Percentiles rank a stretch among this genome's conserved stretches.
These are phyloP conservation scores for Kurtzmaniella natalensis DNA, from an alignment of 1,139 yeast genomes.

Conservation along the genomic window DNA sequence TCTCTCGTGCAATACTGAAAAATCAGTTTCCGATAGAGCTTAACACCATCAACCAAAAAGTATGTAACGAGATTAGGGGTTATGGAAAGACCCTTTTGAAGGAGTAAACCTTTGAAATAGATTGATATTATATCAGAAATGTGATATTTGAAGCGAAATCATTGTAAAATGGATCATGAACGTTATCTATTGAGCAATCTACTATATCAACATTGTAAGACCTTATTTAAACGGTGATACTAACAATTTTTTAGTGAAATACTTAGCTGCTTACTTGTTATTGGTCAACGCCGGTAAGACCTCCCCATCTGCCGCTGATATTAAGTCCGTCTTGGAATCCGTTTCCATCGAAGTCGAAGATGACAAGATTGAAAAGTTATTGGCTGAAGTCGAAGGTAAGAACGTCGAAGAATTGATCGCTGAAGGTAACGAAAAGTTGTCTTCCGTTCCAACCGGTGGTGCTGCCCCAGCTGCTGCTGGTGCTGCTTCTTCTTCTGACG, in stretches of 20 bases:
- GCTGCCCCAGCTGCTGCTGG: conserved; percentile 77
- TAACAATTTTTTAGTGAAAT: conserved; percentile 39
- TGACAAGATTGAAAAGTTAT: conserved; percentile 77
- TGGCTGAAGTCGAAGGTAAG: conserved; percentile 94
- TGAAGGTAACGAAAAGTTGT: conserved; percentile 92
- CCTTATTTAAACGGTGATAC: not conserved
- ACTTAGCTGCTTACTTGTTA: conserved; percentile 67
- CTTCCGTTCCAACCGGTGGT: conserved; percentile 97
- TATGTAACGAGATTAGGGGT: not conserved
- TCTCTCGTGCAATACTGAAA: conserved; percentile 2
- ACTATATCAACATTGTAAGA: not conserved
- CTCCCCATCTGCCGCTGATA: conserved; percentile 88
- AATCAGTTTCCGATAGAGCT: conserved; percentile 2
- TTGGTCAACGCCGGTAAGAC: conserved; percentile 65
- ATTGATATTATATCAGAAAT: no score
- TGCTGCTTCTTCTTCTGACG: conserved; percentile 65
- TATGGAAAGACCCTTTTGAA: no score
- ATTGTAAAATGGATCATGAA: no score
- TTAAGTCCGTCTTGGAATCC: conserved; percentile 83
- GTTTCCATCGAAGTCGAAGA: conserved; percentile 97
- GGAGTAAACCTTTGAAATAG: no score
- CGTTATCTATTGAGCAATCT: no score
- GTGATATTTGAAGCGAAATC: no score
- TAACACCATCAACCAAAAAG: conserved; percentile 2
- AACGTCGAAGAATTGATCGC: conserved; percentile 87